phyloP scores from a whole-genome alignment of 768 basidiomycete genomes.

The Pleurotus citrinopileatus region DNA sequence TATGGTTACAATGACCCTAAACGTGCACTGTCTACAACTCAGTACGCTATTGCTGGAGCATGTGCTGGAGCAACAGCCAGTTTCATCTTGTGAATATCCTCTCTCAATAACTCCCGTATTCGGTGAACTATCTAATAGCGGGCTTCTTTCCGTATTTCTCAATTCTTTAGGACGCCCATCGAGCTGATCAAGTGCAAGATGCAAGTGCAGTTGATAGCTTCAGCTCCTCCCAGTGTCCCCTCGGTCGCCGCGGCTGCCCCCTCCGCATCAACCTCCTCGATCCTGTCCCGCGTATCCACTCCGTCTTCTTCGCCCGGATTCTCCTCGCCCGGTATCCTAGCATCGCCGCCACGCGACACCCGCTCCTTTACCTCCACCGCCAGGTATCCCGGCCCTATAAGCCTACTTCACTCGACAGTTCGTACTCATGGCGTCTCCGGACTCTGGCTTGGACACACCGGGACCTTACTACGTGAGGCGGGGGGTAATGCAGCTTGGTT shows the following conservation, averaged over 20 bases:
- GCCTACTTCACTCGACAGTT: conserved; percentile 62
- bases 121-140: neutral
- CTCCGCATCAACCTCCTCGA: conserved; percentile 11
- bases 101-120: neutral
- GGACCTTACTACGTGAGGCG: conserved; percentile 89
- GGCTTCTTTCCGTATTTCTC: conserved; percentile 7
- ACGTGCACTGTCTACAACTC: conserved; percentile 52
- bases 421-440: conserved; percentile 72
- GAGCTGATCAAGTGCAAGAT: conserved; percentile 97
- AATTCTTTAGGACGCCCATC: conserved; percentile 72
- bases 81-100: conserved; percentile 78
- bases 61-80: conserved; percentile 87
- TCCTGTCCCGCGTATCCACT: conserved; percentile 12
- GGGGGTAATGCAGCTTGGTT: conserved; percentile 95
- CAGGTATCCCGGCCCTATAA: conserved; percentile 63
- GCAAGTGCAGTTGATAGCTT: conserved; percentile 90
- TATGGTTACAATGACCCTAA: conserved; percentile 21
- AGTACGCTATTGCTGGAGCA: conserved; percentile 77
- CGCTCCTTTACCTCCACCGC: conserved; percentile 14
- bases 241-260: conserved; percentile 12
- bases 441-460: conserved; percentile 96
- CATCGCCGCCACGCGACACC: conserved; percentile 17
- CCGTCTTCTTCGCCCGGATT: conserved; percentile 11
- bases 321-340: conserved; percentile 12
- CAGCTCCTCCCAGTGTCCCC: conserved; percentile 12